phyloP scores from a whole-genome alignment of 208 protist genomes.

The Wallacemonas sp. region DNA sequence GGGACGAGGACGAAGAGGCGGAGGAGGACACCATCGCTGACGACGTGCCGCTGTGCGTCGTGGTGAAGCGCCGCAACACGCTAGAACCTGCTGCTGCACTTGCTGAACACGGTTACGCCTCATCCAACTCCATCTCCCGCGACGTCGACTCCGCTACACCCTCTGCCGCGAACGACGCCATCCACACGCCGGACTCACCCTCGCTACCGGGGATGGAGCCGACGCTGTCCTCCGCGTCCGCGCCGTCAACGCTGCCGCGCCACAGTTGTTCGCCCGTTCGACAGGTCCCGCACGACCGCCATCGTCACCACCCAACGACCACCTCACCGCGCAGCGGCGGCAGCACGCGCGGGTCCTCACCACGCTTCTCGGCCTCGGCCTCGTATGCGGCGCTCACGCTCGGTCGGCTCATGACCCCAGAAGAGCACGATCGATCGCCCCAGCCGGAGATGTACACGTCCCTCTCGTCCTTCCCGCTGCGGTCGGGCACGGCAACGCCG shows the following conservation, averaged over 20 bases:
- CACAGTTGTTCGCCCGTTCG: background rate
- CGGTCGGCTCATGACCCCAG: background rate
- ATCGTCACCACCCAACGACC: no score
- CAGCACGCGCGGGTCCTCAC: background rate
- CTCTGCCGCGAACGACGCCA: no score
- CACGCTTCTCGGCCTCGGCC: constrained; percentile 1
- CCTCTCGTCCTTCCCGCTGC: background rate
- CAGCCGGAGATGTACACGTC: background rate
- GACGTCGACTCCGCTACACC: no score
- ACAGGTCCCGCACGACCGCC: no score
- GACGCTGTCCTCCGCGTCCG: background rate
- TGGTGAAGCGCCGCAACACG: background rate
- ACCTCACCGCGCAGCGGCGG: background rate
- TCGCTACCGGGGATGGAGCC: background rate
- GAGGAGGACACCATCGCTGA: background rate
- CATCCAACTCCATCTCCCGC: no score
- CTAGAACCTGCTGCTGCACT: background rate
- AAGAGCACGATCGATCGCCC: background rate
- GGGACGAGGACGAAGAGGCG: background rate
- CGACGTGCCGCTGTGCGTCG: no score
- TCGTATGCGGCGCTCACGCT: constrained; percentile 9
- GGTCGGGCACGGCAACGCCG: background rate
- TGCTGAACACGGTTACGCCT: no score
- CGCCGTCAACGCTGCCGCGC: background rate
- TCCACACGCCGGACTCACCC: background rate